Percentiles rank a stretch among this genome's conserved stretches.
Evolutionary conservation across 352 stramenopile species (phyloP).

Genomic region (Globisporangium middletonii): DNA sequence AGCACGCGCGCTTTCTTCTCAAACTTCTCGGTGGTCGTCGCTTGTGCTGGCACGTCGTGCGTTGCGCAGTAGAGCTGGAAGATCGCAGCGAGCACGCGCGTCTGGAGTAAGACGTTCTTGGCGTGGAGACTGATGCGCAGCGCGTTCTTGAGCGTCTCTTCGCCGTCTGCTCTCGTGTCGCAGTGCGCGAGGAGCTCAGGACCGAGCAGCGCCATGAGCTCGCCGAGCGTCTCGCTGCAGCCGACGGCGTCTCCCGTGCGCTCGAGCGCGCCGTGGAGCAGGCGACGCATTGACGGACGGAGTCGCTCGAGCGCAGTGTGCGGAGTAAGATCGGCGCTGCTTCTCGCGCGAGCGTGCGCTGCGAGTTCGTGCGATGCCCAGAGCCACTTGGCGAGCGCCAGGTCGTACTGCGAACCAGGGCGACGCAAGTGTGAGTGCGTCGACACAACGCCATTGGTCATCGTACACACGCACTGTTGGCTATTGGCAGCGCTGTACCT

Average conservation of each 20-base stretch:
- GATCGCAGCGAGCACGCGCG: constrained; percentile 47
- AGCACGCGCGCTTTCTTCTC: constrained; percentile 58
- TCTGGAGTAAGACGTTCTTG: constrained; percentile 74
- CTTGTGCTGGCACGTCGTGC: constrained; percentile 28
- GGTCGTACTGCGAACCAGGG: constrained; percentile 40
- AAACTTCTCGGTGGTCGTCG: constrained; percentile 47
- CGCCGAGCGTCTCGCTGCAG: constrained; percentile 49
- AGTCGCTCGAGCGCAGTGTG: constrained; percentile 38
- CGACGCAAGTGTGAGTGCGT: constrained; percentile 1
- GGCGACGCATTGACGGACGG: constrained; percentile 28
- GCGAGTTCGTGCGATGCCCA: constrained; percentile 53
- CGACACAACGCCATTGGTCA: neutral
- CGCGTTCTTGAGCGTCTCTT: constrained; percentile 56
- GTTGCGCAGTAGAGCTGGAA: constrained; percentile 46
- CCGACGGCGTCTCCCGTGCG: constrained; percentile 33
- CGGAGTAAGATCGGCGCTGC: constrained; percentile 8
- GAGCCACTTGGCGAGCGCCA: constrained; percentile 66
- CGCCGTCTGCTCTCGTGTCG: constrained; percentile 32
- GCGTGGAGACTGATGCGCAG: constrained; percentile 41
- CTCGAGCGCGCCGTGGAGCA: constrained; percentile 48
- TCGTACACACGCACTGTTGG: neutral
- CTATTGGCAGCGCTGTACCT: constrained; percentile 22
- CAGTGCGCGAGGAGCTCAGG: constrained; percentile 35
- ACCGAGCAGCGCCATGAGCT: constrained; percentile 70
- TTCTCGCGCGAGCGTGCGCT: neutral